Base-by-base conservation (phyloP, 176 grass and related monocot genomes). In the Pharus latifolius region DNA sequence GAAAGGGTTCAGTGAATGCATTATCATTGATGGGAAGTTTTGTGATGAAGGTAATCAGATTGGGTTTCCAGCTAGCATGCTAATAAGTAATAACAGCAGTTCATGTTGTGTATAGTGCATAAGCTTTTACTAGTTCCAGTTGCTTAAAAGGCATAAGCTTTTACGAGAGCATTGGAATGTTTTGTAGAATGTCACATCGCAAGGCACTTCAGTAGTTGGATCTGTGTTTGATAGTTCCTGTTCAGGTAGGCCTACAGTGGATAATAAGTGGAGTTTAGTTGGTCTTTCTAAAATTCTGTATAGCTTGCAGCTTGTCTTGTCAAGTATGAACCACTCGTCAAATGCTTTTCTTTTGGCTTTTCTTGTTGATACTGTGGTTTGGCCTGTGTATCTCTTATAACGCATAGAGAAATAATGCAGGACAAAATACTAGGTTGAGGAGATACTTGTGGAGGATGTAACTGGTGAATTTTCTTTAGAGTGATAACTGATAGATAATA, bases 371-470 rank as follows among this genome's bases (percentile, higher is more conserved):
- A 9, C 9, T 4, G 35, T 38, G 35, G 8, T 9, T 38, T 38
- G 35, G 35, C 6, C n/a, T 4, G 8, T 38, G 8, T 38, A 38
- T 38, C 35, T 38, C 9, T 38, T 38, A 9, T 38, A 38, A 38
- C 35, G 8, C 9, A 20, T 25, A 1, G 66, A 35, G 11, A 22
- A 40, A 34, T 55, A 38, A 34, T 41, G 14, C 29, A 42, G 16
- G 47, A 57, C 18, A 57, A 63, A 23, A 72, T 72, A 53, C 40
- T n/a, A n/a, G n/a, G n/a, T n/a, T n/a, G n/a, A n/a, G n/a, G n/a
- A n/a, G n/a, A n/a, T n/a, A n/a, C n/a, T n/a, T n/a, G n/a, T n/a
- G n/a, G n/a, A n/a, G n/a, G 48, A 72, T 56, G 35, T 53, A 56
- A 23, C 18, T 25, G 49, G 18, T 41, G 10, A 56, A 35, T 34